Evolutionary conservation across 2,329 filamentous ascomycete species (phyloP).

Genomic region (Colletotrichum spinosum): DNA sequence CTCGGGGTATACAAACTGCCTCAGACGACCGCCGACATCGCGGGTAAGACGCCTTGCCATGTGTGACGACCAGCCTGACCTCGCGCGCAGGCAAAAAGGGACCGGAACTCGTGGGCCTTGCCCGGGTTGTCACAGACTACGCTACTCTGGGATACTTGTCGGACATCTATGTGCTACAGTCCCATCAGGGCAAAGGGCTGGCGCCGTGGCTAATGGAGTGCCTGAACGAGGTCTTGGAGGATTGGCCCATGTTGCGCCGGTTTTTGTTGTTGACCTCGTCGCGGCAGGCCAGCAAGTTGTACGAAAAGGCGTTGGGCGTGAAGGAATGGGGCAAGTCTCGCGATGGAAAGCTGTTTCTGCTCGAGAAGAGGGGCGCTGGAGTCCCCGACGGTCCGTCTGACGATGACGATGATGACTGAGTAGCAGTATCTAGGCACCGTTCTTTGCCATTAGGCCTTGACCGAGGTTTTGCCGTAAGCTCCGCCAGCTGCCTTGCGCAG

Average conservation of each 20-base stretch:
- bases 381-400: conserved; percentile 26
- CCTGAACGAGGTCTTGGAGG: conserved; percentile 65
- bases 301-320: conserved; percentile 60
- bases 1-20: conserved; percentile 65
- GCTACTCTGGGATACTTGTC: conserved; percentile 53
- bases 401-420: conserved; percentile 17
- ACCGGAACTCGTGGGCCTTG: conserved; percentile 53
- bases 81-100: conserved; percentile 35
- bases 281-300: conserved; percentile 52
- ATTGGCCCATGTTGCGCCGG: conserved; percentile 70
- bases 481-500: conserved; percentile 81
- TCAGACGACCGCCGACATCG: conserved; percentile 46
- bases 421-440: not conserved
- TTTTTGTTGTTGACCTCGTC: conserved; percentile 65
- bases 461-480: conserved; percentile 77
- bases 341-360: conserved; percentile 52
- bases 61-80: not conserved
- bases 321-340: conserved; percentile 57
- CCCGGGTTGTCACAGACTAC: conserved; percentile 42
- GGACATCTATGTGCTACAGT: conserved; percentile 73
- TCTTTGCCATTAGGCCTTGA: conserved; percentile 42
- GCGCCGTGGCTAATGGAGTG: conserved; percentile 74
- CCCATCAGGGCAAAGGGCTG: conserved; percentile 71
- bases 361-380: conserved; percentile 54
- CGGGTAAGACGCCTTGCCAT: conserved; percentile 41